A percentile compares a stretch with the other conserved stretches of the same genome.
Evolutionary conservation across 768 basidiomycete genomes (phyloP).

Genomic region (Lyophyllum decastes): DNA sequence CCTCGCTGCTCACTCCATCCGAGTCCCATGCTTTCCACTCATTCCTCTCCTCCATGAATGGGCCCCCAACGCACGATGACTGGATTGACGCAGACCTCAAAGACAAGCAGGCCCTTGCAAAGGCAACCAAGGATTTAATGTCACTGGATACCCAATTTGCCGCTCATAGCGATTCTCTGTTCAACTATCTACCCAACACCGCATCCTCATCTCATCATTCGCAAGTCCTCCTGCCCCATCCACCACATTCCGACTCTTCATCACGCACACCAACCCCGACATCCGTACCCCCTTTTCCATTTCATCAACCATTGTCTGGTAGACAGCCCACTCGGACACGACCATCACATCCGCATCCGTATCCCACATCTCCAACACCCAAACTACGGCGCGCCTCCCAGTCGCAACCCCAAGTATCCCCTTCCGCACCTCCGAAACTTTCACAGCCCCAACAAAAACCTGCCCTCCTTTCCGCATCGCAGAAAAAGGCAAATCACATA

Average conservation of each 20-base stretch:
- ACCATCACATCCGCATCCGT: slow-evolving; percentile 11
- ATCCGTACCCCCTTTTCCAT: slow-evolving; percentile 18
- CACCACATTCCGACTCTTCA: slow-evolving; percentile 18
- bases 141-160: slow-evolving; percentile 48
- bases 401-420: background rate
- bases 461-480: slow-evolving; percentile 71
- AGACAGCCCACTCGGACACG: slow-evolving; percentile 13
- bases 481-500: slow-evolving; percentile 94
- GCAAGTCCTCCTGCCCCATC: slow-evolving; percentile 11
- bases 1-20: slow-evolving; percentile 60
- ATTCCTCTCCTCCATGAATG: slow-evolving; percentile 60
- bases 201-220: slow-evolving; percentile 10
- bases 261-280: slow-evolving; percentile 25
- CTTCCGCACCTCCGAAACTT: slow-evolving; percentile 6
- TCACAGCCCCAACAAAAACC: slow-evolving; percentile 32
- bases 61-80: slow-evolving; percentile 39
- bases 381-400: slow-evolving; percentile 8
- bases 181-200: slow-evolving; percentile 6
- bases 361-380: slow-evolving; percentile 10
- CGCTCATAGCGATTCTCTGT: slow-evolving; percentile 7
- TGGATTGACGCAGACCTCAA: slow-evolving; percentile 49
- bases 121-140: slow-evolving; percentile 86
- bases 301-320: slow-evolving; percentile 10
- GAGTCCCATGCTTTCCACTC: slow-evolving; percentile 71
- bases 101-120: slow-evolving; percentile 66